A percentile compares a stretch with the other conserved stretches of the same genome.
Conservation (phyloP, 176 grass and related monocot species). For the Tillandsia leiboldiana region DNA sequence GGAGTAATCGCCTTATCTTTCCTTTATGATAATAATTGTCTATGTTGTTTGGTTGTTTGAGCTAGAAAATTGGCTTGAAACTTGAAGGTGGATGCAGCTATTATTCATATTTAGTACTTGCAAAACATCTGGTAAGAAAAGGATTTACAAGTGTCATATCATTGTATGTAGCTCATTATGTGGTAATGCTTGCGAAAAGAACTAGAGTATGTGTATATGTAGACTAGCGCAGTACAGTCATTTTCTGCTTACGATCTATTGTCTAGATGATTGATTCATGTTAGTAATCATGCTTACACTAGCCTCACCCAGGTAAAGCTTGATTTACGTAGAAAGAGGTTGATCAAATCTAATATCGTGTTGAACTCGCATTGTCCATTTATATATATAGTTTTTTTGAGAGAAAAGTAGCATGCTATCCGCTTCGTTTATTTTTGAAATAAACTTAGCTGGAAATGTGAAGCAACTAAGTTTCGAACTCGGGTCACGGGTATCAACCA, state of each 20-base stretch:
- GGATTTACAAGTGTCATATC: neutral
- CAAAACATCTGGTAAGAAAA: neutral
- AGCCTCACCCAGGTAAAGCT: neutral
- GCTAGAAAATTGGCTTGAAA: neutral
- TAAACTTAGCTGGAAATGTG: no score
- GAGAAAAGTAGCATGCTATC: no score
- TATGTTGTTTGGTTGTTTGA: neutral
- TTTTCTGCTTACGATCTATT: neutral
- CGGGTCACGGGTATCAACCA: no score
- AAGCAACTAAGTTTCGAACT: no score
- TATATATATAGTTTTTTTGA: no score
- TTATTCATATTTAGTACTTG: neutral
- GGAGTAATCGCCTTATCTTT: neutral
- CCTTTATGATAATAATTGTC: neutral
- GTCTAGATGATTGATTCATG: neutral
- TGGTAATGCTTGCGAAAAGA: neutral
- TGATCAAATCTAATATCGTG: neutral
- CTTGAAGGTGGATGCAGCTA: neutral
- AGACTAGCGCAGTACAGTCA: neutral
- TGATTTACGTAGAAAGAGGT: neutral
- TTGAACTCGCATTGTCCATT: neutral
- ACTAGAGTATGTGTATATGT: neutral
- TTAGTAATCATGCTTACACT: neutral
- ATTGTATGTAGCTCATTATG: neutral
- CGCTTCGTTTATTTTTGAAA: no score